Evolutionary conservation across 768 basidiomycete genomes (phyloP).

Genomic region (Termitomyces sp.): DNA sequence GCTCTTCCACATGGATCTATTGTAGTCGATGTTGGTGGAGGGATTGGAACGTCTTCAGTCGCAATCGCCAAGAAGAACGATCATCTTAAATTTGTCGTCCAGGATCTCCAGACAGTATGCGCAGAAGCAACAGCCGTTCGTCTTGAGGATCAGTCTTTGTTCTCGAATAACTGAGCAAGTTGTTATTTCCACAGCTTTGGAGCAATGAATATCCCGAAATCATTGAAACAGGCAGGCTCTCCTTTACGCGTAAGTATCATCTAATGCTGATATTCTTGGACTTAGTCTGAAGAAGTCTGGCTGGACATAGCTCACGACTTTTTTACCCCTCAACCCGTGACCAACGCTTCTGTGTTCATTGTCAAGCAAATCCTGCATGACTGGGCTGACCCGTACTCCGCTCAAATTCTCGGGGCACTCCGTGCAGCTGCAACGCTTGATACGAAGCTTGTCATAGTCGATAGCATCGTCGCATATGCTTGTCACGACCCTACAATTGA

Average conservation of each 20-base stretch:
- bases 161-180: background rate
- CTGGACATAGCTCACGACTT: slow-evolving; percentile 29
- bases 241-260: background rate
- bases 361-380: slow-evolving; percentile 34
- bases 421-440: slow-evolving; percentile 26
- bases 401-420: slow-evolving; percentile 29
- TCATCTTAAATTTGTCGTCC: slow-evolving; percentile 21
- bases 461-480: slow-evolving; percentile 28
- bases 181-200: background rate
- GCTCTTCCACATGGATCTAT: slow-evolving; percentile 14
- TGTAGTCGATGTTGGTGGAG: slow-evolving; percentile 31
- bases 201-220: slow-evolving; percentile 3
- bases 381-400: slow-evolving; percentile 30
- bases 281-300: background rate
- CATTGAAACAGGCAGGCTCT: background rate
- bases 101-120: slow-evolving; percentile 18
- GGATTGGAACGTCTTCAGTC: slow-evolving; percentile 22
- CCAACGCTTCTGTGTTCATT: slow-evolving; percentile 33
- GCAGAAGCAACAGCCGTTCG: slow-evolving; percentile 12
- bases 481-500: slow-evolving; percentile 10
- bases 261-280: too few relatives aligned
- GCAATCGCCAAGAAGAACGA: slow-evolving; percentile 16
- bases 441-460: slow-evolving; percentile 36
- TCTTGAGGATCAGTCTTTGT: background rate
- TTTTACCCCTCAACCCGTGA: slow-evolving; percentile 31